These are phyloP conservation scores for Boletus eberwhitei DNA, from an alignment of 768 basidiomycete genomes.

Conservation along the genomic window DNA sequence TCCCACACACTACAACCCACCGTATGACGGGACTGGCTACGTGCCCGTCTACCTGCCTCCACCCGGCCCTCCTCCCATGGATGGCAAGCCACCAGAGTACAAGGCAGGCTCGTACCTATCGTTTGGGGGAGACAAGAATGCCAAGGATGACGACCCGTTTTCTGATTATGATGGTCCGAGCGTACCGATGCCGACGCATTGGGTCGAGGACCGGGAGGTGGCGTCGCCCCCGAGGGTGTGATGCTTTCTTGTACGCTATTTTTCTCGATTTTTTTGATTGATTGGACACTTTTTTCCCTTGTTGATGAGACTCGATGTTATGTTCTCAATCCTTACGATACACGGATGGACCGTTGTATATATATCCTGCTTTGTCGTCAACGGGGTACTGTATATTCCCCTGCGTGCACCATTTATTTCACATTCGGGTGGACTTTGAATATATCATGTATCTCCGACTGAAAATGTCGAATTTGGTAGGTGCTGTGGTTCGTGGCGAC, in stretches of 20 bases:
- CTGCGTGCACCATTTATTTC: too few species aligned
- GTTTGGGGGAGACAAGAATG: conserved; percentile 29
- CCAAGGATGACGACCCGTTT: conserved; percentile 52
- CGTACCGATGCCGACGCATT: conserved; percentile 33
- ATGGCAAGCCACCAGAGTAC: conserved; percentile 52
- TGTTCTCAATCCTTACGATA: too few species aligned
- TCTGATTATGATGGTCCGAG: conserved; percentile 43
- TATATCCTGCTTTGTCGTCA: too few species aligned
- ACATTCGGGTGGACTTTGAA: too few species aligned
- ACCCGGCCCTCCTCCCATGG: conserved; percentile 45
- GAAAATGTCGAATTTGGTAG: too few species aligned
- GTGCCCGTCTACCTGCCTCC: conserved; percentile 47
- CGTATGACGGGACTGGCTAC: conserved; percentile 40
- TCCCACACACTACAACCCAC: conserved; percentile 57
- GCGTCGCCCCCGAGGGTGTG: conserved; percentile 19
- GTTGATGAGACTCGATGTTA: too few species aligned
- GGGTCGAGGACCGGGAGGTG: conserved; percentile 44
- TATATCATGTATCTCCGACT: too few species aligned
- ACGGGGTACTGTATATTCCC: too few species aligned
- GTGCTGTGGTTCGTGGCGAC: too few species aligned
- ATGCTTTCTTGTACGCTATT: neutral
- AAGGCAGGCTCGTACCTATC: conserved; percentile 34
- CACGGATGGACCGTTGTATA: too few species aligned
- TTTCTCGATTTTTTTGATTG: too few species aligned
- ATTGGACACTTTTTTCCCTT: too few species aligned